Percentiles rank a stretch among this genome's conserved stretches.
These are phyloP conservation scores for Nakataea oryzae DNA, from an alignment of 2,329 filamentous ascomycete genomes.

Conservation along the genomic window DNA sequence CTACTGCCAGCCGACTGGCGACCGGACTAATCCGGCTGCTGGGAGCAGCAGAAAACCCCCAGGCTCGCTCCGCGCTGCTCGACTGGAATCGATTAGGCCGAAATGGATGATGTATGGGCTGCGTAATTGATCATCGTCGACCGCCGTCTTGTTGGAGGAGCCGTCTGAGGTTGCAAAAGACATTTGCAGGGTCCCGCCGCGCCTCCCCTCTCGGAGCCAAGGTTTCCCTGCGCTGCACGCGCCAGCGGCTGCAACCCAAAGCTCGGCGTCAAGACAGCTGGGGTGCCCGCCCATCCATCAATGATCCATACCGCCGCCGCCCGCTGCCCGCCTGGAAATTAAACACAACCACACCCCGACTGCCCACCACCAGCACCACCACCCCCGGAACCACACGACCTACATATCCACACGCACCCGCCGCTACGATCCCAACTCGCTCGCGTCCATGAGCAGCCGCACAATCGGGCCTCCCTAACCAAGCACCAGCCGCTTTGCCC, in stretches of 20 bases:
- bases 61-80: background rate
- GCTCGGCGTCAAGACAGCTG: background rate
- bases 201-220: background rate
- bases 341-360: background rate
- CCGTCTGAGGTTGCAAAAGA: background rate
- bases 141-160: background rate
- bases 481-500: background rate
- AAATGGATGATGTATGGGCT: background rate
- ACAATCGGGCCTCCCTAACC: background rate
- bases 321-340: background rate
- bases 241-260: background rate
- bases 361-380: background rate
- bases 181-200: background rate
- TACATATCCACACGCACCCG: background rate
- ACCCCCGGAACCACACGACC: background rate
- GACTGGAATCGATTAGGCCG: background rate
- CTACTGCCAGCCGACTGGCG: background rate
- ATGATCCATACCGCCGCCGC: background rate
- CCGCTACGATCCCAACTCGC: background rate
- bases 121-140: no score
- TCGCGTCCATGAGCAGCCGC: background rate
- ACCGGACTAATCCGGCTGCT: background rate
- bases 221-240: background rate
- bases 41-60: background rate
- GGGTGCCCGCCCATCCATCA: background rate